Conservation (phyloP, 108 stramenopile species). For the Epithemia pelagica region DNA sequence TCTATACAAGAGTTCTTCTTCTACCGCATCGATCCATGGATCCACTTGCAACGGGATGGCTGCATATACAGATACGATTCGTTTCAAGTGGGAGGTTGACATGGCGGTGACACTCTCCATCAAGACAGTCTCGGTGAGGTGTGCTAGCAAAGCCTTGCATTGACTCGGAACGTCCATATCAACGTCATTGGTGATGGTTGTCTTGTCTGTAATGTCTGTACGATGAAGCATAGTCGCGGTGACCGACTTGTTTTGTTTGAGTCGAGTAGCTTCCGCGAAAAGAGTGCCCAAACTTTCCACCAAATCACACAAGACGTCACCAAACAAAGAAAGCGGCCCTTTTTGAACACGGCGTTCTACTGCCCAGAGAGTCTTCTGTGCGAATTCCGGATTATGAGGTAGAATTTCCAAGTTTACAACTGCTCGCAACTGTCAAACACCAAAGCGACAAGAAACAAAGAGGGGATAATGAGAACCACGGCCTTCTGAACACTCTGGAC, state of each 20-base stretch:
- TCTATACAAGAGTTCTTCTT: constrained; percentile 13
- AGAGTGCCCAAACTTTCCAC: not conserved
- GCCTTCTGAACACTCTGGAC: no score
- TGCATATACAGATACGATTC: constrained; percentile 24
- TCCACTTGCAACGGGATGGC: constrained; percentile 35
- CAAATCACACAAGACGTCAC: not conserved
- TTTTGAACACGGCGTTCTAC: not conserved
- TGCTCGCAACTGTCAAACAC: not conserved
- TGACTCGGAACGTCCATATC: no score
- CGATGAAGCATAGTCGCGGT: constrained; percentile 3
- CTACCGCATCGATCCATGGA: constrained; percentile 20
- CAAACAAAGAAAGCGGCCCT: not conserved
- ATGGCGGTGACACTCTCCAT: not conserved
- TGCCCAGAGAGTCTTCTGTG: not conserved
- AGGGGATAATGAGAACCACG: no score
- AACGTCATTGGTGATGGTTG: no score
- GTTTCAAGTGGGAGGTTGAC: not conserved
- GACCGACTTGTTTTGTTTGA: not conserved
- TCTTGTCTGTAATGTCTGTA: no score
- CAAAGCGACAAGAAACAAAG: no score
- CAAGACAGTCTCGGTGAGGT: not conserved
- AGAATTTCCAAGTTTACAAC: not conserved
- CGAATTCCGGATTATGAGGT: not conserved
- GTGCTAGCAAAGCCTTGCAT: no score
- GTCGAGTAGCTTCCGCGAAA: constrained; percentile 4